These are phyloP conservation scores for Apophysomyces ossiformis DNA, from an alignment of 371 early-diverging fungal species.

Conservation along the genomic window DNA sequence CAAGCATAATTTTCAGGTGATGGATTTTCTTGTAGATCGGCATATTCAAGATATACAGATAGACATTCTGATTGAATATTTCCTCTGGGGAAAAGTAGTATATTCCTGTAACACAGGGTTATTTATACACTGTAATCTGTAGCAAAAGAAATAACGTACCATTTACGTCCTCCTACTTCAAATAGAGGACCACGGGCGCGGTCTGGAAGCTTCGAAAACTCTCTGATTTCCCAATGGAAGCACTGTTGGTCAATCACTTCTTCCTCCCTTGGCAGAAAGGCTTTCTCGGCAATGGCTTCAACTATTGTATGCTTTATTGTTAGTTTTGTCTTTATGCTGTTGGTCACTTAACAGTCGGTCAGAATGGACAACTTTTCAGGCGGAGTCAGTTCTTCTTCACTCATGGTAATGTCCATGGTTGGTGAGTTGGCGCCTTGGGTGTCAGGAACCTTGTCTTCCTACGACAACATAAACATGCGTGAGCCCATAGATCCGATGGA, in stretches of 20 bases:
- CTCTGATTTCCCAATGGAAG: conserved; percentile 55
- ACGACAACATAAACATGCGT: conserved; percentile 6
- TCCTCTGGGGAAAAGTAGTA: conserved; percentile 89
- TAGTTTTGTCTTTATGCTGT: not conserved
- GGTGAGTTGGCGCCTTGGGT: not conserved
- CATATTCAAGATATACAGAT: conserved; percentile 84
- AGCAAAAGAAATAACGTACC: conserved; percentile 30
- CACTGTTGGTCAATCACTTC: conserved; percentile 47
- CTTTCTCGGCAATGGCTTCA: conserved; percentile 29
- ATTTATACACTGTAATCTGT: not conserved
- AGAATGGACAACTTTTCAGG: conserved; percentile 5
- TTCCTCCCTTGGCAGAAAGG: conserved; percentile 46
- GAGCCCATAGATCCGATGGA: not conserved
- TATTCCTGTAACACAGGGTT: conserved; percentile 58
- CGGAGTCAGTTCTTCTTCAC: conserved; percentile 10
- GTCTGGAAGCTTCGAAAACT: conserved; percentile 52
- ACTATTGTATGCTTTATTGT: conserved; percentile 13
- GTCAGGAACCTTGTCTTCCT: conserved; percentile 8
- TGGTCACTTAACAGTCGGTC: not conserved
- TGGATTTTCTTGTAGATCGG: conserved; percentile 66
- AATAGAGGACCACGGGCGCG: conserved; percentile 60
- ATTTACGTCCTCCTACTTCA: conserved; percentile 60
- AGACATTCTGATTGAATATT: conserved; percentile 71
- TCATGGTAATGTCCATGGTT: conserved; percentile 3
- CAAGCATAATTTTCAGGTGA: conserved; percentile 76